These are phyloP conservation scores for Trichophyton verrucosum DNA, from an alignment of 2,329 filamentous ascomycete species.

Conservation along the genomic window DNA sequence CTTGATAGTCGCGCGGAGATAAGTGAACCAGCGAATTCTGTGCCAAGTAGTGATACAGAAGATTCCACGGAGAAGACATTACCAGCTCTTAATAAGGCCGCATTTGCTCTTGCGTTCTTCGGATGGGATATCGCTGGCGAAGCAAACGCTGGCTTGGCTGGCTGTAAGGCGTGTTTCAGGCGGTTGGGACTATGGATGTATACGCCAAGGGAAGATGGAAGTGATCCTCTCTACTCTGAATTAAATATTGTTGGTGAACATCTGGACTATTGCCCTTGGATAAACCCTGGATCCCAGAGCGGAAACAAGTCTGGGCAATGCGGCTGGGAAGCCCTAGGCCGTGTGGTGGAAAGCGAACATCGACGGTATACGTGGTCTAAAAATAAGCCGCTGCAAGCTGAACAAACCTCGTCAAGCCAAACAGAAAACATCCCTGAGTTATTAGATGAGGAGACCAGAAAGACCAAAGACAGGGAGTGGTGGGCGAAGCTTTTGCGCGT, in stretches of 20 bases:
- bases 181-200: conserved; percentile 92
- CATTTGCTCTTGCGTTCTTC: conserved; percentile 56
- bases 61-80: conserved; percentile 11
- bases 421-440: conserved; percentile 13
- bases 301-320: conserved; percentile 24
- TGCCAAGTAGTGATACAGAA: neutral
- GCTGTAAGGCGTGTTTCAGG: conserved; percentile 76
- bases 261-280: conserved; percentile 75
- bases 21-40: neutral
- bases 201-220: conserved; percentile 54
- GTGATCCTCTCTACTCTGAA: conserved; percentile 30
- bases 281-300: conserved; percentile 51
- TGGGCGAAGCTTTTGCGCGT: conserved; percentile 60
- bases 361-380: conserved; percentile 22
- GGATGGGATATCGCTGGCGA: conserved; percentile 57
- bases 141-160: conserved; percentile 49
- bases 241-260: conserved; percentile 62
- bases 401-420: conserved; percentile 18
- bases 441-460: conserved; percentile 33
- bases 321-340: conserved; percentile 36
- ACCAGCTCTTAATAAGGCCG: conserved; percentile 43
- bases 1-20: neutral
- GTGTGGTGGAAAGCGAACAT: conserved; percentile 31
- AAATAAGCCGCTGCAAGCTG: conserved; percentile 18
- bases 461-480: conserved; percentile 56